Evolutionary conservation across 768 basidiomycete genomes (phyloP).

Genomic region (Pisolithus microcarpus): DNA sequence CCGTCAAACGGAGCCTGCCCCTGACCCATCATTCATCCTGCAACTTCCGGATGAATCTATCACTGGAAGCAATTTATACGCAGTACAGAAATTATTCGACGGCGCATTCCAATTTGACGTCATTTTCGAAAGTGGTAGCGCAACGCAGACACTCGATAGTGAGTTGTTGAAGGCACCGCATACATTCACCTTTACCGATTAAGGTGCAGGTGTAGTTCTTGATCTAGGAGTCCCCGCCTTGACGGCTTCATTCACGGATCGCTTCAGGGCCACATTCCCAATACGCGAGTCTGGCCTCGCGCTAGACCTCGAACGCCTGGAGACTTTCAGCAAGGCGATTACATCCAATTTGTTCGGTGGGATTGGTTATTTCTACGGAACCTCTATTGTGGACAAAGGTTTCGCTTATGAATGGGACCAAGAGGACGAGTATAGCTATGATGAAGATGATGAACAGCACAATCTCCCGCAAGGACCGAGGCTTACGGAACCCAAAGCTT

Average conservation of each 20-base stretch:
- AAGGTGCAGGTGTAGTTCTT: slow-evolving; percentile 47
- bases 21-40: slow-evolving; percentile 77
- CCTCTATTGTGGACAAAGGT: slow-evolving; percentile 75
- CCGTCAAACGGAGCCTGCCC: slow-evolving; percentile 38
- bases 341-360: slow-evolving; percentile 91
- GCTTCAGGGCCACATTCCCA: slow-evolving; percentile 68
- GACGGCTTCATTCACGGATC: slow-evolving; percentile 49
- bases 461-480: slow-evolving; percentile 45
- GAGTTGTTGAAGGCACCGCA: slow-evolving; percentile 17
- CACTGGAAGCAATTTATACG: slow-evolving; percentile 72
- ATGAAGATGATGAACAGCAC: slow-evolving; percentile 30
- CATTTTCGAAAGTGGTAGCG: slow-evolving; percentile 73
- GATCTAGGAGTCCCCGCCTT: slow-evolving; percentile 67
- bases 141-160: slow-evolving; percentile 61
- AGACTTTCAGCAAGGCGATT: slow-evolving; percentile 77
- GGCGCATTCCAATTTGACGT: slow-evolving; percentile 88
- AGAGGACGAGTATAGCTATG: slow-evolving; percentile 38
- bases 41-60: slow-evolving; percentile 70
- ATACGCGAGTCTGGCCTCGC: slow-evolving; percentile 47
- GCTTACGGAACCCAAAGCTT: slow-evolving; percentile 64
- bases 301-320: slow-evolving; percentile 42
- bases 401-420: slow-evolving; percentile 93
- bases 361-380: slow-evolving; percentile 92
- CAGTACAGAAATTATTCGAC: slow-evolving; percentile 80
- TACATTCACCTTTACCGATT: slow-evolving; percentile 1